Base-by-base conservation (phyloP, 331 rosid species). In the Pyracantha coccinea region DNA sequence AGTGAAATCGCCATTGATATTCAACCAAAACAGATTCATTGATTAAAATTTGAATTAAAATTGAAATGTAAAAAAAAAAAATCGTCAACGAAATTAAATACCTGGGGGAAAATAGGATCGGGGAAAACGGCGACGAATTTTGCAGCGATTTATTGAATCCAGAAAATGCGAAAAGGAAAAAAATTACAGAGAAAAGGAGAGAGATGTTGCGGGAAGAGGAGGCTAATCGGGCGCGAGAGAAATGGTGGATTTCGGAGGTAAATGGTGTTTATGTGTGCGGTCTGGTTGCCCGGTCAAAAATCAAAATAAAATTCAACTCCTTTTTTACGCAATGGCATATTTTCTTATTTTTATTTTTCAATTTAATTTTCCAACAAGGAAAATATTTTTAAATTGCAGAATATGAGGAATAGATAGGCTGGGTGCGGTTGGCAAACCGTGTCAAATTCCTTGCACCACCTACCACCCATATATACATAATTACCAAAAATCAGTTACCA, bases 161-260 rank as follows among this genome's bases (percentile, higher is more conserved):
- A 75, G 76, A 69, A 67, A 81, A 71, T 78, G 80, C 75, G 59
- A 60, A 21, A 38, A 17, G 16, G 28, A 12, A 69, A 61, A 70
- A 67, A 55, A 6, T 15, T 4, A 14, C 35, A 35, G 57, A 45
- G 80, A 53, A 54, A 69, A 21, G 31, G 83, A 60, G 74, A 41
- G 79, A 59, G 82, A 74, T 75, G 71, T 54, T 73, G 41, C 68
- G 72, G 87, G 52, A 67, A 61, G 82, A 77, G 78, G 58, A 62
- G 81, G 91, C 87, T 87, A 85, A 86, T 78, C 79, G 70, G 80
- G 89, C 88, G 98, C 95, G 93, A 83, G 90, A 77, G 84, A 73
- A 84, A 68, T 45, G 85, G 85, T 72, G 74, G 81, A 89, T 82
- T 82, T 72, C 71, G 89, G 71, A 82, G 76, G 79, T 71, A 83